phyloP scores from a whole-genome alignment of 768 basidiomycete genomes.

The Collybia sp. region DNA sequence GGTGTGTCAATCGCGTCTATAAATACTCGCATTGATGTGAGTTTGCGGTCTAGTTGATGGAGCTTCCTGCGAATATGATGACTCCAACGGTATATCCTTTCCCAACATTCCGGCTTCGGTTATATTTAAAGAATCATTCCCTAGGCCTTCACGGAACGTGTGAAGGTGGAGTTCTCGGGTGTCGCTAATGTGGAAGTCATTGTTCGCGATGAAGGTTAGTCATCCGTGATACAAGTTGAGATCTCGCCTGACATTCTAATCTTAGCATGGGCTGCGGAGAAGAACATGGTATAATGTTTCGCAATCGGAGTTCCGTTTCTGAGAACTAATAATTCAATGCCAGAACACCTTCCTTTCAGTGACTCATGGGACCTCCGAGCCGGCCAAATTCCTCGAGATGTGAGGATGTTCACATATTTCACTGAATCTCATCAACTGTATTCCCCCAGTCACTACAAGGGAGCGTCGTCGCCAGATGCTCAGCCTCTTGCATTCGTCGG shows the following conservation, averaged over 20 bases:
- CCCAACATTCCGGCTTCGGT: neutral
- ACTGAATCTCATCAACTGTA: neutral
- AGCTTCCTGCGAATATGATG: constrained; percentile 81
- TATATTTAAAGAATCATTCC: neutral
- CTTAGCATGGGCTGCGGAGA: constrained; percentile 75
- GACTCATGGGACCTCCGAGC: constrained; percentile 75
- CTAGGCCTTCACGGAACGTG: constrained; percentile 68
- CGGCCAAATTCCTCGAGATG: constrained; percentile 87
- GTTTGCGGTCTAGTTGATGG: constrained; percentile 56
- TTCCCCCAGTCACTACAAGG: constrained; percentile 69
- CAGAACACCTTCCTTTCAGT: constrained; percentile 86
- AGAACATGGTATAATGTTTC: constrained; percentile 62
- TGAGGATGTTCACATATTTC: constrained; percentile 20
- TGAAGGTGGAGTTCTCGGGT: constrained; percentile 59
- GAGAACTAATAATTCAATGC: neutral
- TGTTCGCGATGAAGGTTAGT: constrained; percentile 68
- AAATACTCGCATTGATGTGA: constrained; percentile 1
- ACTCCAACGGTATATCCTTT: constrained; percentile 63
- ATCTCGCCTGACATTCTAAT: constrained; percentile 4
- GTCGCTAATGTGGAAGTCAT: constrained; percentile 65
- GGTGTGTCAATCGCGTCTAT: constrained; percentile 28
- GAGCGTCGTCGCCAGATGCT: constrained; percentile 49
- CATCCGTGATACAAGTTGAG: neutral
- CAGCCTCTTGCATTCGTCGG: constrained; percentile 75
- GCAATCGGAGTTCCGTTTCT: neutral